A percentile compares a stretch with the other conserved stretches of the same genome.
These are phyloP conservation scores for Mariannaea sp. DNA, from an alignment of 2,329 filamentous ascomycete species.

Conservation along the genomic window DNA sequence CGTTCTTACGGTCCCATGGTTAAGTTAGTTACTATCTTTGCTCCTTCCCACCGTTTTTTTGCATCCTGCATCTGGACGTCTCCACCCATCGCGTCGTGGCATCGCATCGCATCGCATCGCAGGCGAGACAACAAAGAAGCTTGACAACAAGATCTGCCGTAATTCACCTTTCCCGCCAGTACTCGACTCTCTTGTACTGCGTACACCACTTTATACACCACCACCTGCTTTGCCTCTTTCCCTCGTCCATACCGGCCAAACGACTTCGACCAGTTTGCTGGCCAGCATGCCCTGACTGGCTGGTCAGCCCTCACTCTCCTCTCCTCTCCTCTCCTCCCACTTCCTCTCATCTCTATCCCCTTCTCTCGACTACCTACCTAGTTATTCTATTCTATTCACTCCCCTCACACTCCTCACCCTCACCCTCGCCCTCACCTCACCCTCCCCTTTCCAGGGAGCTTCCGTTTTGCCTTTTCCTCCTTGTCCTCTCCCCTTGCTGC, in stretches of 20 bases:
- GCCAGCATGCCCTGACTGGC: conserved; percentile 28
- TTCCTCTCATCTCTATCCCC: not conserved
- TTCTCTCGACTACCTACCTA: too few relatives aligned
- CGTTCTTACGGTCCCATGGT: too few relatives aligned
- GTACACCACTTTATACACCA: not conserved
- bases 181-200: not conserved
- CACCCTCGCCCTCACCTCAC: conserved; percentile 5
- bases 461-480: not conserved
- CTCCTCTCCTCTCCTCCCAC: conserved; percentile 12
- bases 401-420: conserved; percentile 2
- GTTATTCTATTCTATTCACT: not conserved
- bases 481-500: conserved; percentile 4
- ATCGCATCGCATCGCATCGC: conserved; percentile 24
- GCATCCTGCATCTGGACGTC: conserved; percentile 33
- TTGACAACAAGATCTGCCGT: conserved; percentile 2
- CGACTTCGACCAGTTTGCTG: conserved; percentile 11
- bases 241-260: not conserved
- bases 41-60: conserved; percentile 25
- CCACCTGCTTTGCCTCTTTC: too few relatives aligned
- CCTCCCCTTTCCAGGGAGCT: conserved; percentile 7
- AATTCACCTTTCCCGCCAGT: not conserved
- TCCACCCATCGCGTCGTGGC: conserved; percentile 34
- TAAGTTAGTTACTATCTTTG: too few relatives aligned
- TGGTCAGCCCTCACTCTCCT: conserved; percentile 12
- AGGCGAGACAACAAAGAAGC: conserved; percentile 5